Conservation (phyloP, 768 basidiomycete species). For the Psilocybe cubensis region DNA sequence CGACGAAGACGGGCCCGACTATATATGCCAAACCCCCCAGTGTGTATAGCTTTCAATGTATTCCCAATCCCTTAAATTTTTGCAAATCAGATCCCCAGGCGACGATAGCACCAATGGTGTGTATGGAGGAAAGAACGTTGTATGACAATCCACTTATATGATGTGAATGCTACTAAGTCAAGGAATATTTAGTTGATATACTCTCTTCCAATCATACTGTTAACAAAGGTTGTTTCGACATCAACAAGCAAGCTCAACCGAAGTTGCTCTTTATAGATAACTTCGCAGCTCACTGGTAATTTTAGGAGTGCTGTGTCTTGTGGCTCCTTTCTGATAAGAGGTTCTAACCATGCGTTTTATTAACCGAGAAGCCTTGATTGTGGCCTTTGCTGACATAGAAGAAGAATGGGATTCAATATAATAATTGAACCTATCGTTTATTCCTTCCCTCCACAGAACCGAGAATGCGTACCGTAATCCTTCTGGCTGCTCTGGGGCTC, state of each 20-base stretch:
- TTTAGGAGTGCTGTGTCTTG: not conserved
- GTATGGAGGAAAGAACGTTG: too few relatives aligned
- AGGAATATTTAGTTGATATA: too few relatives aligned
- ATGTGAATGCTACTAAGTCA: too few relatives aligned
- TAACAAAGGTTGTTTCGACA: not conserved
- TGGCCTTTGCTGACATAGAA: not conserved
- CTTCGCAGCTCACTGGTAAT: not conserved
- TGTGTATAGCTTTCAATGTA: too few relatives aligned
- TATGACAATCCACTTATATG: too few relatives aligned
- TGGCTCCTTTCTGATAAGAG: conserved; percentile 1
- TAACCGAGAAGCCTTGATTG: not conserved
- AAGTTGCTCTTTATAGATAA: not conserved
- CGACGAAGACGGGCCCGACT: too few relatives aligned
- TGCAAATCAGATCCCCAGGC: too few relatives aligned
- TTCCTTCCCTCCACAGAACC: not conserved
- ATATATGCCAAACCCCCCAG: too few relatives aligned
- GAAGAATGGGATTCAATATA: not conserved
- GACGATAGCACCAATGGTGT: too few relatives aligned
- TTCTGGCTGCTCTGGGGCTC: not conserved
- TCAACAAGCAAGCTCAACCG: not conserved
- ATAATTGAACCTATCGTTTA: not conserved
- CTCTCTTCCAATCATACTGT: too few relatives aligned
- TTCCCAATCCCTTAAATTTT: too few relatives aligned
- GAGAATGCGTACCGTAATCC: conserved; percentile 8
- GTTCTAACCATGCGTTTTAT: not conserved